Evolutionary conservation across 352 stramenopile genomes (phyloP), one percentile per base, ranked within the genome.

Genomic region (Pythium brachiatum): DNA sequence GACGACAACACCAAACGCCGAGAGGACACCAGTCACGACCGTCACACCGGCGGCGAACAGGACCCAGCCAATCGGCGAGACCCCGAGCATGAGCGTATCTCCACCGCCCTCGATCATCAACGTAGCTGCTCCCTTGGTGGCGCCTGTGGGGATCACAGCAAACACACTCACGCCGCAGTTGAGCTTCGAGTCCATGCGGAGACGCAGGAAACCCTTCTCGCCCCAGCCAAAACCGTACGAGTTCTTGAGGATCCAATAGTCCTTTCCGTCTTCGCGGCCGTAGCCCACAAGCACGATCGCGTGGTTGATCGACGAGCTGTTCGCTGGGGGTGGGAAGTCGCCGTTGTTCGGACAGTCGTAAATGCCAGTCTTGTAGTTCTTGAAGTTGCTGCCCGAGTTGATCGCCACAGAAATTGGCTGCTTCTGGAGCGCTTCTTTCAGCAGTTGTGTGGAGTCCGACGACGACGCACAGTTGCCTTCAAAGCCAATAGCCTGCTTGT

Each of bases 191-290:
- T 92, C 82, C 32, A 76, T 76, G 27, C 71, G 70, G 27, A 94
- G 67, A 13, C 75, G 62, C 36, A 91, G 38, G 58, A 84, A 90
- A 11, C 84, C 80, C 44, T 82, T 77, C 29, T 89, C 78, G 15
- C 83, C 80, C 84, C 84, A 94, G 18, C 74, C 72, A 4, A 64
- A 60, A 8, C 78, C 72, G 72, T 91, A 93, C 60, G 82, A 92
- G 70, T 94, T 94, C 68, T 94, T 94, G 18, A 94, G 53, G 39
- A 92, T 83, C 82, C 82, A 92, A 41, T 84, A 92, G 39, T 90
- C 62, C 4, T 62, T 64, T 52, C 73, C 38, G 34, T 72, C 48
- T 27, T 76, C 74, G 2, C 9, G 55, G 38, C 74, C 81, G 66
- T 94, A 94, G 20, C 81, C 82, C 2, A 92, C 84, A 12, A 94